Conservation (phyloP, 345 rosid species). For the Citropsis articulata region DNA sequence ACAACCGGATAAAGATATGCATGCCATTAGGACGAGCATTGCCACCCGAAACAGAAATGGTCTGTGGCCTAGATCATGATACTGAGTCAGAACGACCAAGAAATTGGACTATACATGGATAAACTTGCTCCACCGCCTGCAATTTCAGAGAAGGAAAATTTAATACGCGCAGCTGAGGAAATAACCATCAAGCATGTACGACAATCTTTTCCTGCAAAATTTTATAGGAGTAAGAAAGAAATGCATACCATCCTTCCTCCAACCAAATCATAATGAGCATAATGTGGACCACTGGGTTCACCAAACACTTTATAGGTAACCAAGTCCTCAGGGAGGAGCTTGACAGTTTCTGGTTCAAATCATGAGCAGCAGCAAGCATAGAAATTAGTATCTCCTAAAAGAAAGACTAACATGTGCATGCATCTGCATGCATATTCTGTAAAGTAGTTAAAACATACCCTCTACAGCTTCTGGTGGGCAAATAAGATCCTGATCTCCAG, state of each 20-base stretch:
- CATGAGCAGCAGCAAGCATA: conserved; percentile 6
- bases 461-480: conserved; percentile 94
- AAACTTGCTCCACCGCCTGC: conserved; percentile 93
- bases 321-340: conserved; percentile 51
- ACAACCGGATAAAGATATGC: neutral
- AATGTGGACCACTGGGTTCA: conserved; percentile 60
- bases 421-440: neutral
- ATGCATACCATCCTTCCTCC: conserved; percentile 61
- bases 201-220: neutral
- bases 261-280: conserved; percentile 78
- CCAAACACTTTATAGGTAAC: conserved; percentile 60
- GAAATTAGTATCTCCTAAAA: conserved; percentile 5
- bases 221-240: conserved; percentile 7
- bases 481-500: conserved; percentile 88
- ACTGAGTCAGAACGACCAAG: conserved; percentile 51
- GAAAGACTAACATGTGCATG: neutral
- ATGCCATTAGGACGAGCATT: neutral
- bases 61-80: conserved; percentile 17
- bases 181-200: conserved; percentile 10
- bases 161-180: neutral
- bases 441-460: conserved; percentile 38
- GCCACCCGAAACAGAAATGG: neutral
- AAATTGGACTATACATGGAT: conserved; percentile 76
- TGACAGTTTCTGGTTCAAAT: conserved; percentile 49
- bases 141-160: neutral